Evolutionary conservation across 768 basidiomycete genomes (phyloP), one percentile per base, ranked within the genome.

Genomic region (Tulasnella sp.): DNA sequence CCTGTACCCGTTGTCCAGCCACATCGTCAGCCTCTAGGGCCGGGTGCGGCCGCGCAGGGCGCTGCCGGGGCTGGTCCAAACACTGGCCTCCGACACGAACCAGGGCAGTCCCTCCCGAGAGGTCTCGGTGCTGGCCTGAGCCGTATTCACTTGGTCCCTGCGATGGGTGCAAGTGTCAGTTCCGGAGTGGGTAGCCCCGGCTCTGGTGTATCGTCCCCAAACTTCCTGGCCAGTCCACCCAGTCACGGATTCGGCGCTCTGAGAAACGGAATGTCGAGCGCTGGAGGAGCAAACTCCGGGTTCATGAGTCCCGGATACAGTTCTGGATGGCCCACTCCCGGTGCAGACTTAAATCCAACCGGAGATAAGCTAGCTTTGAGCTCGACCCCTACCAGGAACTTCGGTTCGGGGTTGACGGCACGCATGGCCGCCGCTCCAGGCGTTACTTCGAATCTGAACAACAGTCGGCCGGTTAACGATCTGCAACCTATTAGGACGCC

Each of bases 81-180:
- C 24, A 60, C 51, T 13, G 65, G 53, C 21, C 63, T 60, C 45
- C 50, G 47, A n/a, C 92, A 94, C 65, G 90, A 89, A 1, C 92
- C 93, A 0, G 92, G 92, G 1, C 89, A 93, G 72, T 86, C 83
- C 71, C 76, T 95, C 11, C 92, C 94, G 1, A 91, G 94, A 58
- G 93, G 93, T 32, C 79, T 97, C 27, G 93, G 92, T 0, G 89
- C 89, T 0, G 93, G 92, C 0, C 84, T 92, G 68, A 92, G 88
- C 27, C 78, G 92, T 60, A 85, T 97, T 60, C 93, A 97, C 52
- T 49, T 63, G 51, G 51, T 63, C 24, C 62, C 62, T 1, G 62
- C 62, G 21, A 48, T 48, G 47, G 47, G 47, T 11, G 58, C 26
- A 21, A 51, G 58, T 42, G 21, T 56, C 24, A 48, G 47, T 27